Conservation (phyloP, 2,329 filamentous ascomycete genomes). For the Falciphora oryzae region DNA sequence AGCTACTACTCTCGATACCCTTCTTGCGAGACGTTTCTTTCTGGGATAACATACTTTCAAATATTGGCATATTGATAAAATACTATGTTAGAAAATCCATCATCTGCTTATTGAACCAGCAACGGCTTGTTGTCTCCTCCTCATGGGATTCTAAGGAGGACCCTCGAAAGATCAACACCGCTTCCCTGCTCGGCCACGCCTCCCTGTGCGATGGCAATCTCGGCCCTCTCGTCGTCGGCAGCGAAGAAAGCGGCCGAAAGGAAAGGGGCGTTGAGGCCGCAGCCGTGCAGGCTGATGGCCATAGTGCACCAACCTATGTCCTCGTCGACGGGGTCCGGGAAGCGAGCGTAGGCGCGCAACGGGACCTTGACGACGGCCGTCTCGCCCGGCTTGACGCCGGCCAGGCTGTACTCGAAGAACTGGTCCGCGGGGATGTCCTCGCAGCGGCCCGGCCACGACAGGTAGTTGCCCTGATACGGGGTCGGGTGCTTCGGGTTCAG, state of each 20-base stretch:
- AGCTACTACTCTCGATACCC: background rate
- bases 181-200: constrained; percentile 1
- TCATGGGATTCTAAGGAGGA: constrained; percentile 2
- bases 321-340: constrained; percentile 1
- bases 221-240: constrained; percentile 10
- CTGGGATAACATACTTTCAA: too few relatives aligned
- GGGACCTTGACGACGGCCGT: background rate
- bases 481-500: constrained; percentile 2
- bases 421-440: constrained; percentile 4
- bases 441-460: constrained; percentile 4
- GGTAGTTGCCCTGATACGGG: background rate
- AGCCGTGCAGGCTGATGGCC: constrained; percentile 3
- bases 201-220: constrained; percentile 2
- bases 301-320: constrained; percentile 4
- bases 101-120: background rate
- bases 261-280: background rate
- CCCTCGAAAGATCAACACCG: background rate
- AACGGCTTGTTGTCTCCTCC: background rate
- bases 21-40: background rate
- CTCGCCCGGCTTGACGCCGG: background rate
- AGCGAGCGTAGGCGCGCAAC: constrained; percentile 2
- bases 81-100: background rate
- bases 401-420: constrained; percentile 3
- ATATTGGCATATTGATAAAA: too few relatives aligned
- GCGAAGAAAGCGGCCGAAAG: background rate